These are phyloP conservation scores for Avena insularis DNA, from an alignment of 176 grass and related monocot genomes.

Conservation along the genomic window DNA sequence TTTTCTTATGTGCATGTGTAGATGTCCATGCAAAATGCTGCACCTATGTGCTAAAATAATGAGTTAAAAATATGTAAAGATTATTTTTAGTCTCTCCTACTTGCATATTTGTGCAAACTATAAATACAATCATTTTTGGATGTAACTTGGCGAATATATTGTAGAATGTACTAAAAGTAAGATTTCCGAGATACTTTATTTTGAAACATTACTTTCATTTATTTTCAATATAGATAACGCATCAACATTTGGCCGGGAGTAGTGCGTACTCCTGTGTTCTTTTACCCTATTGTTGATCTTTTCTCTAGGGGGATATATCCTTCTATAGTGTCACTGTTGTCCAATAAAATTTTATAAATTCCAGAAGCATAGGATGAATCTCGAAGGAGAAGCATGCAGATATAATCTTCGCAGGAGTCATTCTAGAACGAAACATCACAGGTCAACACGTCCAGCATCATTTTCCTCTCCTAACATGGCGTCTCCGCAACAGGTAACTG, in stretches of 20 bases:
- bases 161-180: not conserved
- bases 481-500: not conserved
- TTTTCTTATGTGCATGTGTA: not conserved
- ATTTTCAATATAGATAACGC: not conserved
- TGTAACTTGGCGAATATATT: not conserved
- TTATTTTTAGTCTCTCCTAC: not conserved
- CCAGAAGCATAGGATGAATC: constrained; percentile 19
- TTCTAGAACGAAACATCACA: not conserved
- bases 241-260: not conserved
- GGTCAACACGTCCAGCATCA: not conserved
- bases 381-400: not conserved
- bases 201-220: not conserved
- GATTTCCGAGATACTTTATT: too few relatives aligned
- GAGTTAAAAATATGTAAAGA: not conserved
- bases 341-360: not conserved
- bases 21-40: not conserved
- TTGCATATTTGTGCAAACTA: not conserved
- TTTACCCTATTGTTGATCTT: not conserved
- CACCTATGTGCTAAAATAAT: not conserved
- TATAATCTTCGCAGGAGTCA: not conserved
- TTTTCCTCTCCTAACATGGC: not conserved
- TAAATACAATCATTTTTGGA: not conserved
- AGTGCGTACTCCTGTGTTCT: not conserved
- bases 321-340: not conserved
- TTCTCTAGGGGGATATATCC: not conserved